Conservation (phyloP, 2,329 filamentous ascomycete species). For the Alternaria atra region DNA sequence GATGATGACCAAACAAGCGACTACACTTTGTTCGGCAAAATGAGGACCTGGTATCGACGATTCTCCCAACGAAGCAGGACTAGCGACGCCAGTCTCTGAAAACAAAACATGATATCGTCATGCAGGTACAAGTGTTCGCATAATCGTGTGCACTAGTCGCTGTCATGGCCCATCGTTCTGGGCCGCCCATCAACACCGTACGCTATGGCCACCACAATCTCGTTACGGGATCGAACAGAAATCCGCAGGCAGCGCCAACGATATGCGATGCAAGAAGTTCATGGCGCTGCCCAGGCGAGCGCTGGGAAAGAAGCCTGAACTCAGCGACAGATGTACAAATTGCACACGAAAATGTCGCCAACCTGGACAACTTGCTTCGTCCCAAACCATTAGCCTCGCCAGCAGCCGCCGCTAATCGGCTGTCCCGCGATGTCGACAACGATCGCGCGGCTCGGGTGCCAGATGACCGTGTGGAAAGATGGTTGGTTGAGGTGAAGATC, state of each 20-base stretch:
- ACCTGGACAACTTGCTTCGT: neutral
- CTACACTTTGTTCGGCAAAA: conserved; percentile 1
- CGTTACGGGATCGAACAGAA: conserved; percentile 59
- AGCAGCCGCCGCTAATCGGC: conserved; percentile 2
- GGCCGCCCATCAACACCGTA: conserved; percentile 61
- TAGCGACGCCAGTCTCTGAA: conserved; percentile 10
- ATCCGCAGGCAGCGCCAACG: conserved; percentile 56
- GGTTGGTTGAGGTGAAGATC: neutral
- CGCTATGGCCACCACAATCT: conserved; percentile 59
- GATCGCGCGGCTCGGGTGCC: neutral
- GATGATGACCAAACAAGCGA: conserved; percentile 3
- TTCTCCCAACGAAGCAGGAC: conserved; percentile 9
- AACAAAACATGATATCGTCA: conserved; percentile 12
- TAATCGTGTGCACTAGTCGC: conserved; percentile 9
- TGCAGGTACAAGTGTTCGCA: conserved; percentile 17
- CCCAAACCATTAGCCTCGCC: neutral
- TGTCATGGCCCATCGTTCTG: conserved; percentile 27
- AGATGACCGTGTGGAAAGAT: neutral
- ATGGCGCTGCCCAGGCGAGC: too few species aligned
- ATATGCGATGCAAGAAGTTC: conserved; percentile 13
- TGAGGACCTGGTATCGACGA: conserved; percentile 16
- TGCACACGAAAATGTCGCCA: neutral
- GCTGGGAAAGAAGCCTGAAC: conserved; percentile 3
- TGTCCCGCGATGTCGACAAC: neutral
- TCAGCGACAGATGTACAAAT: neutral